A percentile compares a stretch with the other conserved stretches of the same genome.
Evolutionary conservation across 2,329 filamentous ascomycete genomes (phyloP).

Genomic region (Penicillium sp.): DNA sequence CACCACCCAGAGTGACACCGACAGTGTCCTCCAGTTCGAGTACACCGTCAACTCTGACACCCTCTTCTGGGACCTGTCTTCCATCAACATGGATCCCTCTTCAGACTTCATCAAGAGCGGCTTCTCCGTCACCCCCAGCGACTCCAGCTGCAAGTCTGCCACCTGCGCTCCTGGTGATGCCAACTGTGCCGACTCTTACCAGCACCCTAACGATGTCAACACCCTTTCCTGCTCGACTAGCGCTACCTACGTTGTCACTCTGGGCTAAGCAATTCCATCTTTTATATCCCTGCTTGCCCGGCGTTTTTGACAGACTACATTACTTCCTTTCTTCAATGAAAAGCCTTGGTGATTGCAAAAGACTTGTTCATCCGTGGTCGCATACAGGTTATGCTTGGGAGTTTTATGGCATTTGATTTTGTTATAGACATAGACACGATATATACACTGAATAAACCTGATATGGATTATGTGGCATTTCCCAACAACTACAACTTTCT

Average conservation of each 20-base stretch:
- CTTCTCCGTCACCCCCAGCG: slow-evolving; percentile 28
- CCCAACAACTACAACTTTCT: too few species aligned
- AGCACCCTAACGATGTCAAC: slow-evolving; percentile 33
- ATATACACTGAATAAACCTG: not conserved
- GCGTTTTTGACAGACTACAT: not conserved
- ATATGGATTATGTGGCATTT: not conserved
- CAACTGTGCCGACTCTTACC: slow-evolving; percentile 33
- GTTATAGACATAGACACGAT: not conserved
- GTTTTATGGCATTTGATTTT: not conserved
- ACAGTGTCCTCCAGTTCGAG: slow-evolving; percentile 27
- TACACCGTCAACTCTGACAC: slow-evolving; percentile 31
- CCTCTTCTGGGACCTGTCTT: slow-evolving; percentile 39
- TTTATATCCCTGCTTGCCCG: not conserved
- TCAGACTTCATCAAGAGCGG: slow-evolving; percentile 32
- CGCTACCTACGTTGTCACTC: slow-evolving; percentile 28
- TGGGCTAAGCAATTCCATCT: slow-evolving; percentile 24
- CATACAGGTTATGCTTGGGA: not conserved
- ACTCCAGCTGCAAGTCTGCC: slow-evolving; percentile 27
- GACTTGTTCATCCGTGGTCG: not conserved
- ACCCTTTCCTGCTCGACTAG: slow-evolving; percentile 30
- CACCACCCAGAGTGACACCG: slow-evolving; percentile 10
- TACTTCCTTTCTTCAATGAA: not conserved
- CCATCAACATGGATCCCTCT: slow-evolving; percentile 29
- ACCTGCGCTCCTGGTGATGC: slow-evolving; percentile 30
- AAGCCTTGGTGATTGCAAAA: not conserved